Conservation (phyloP, 108 stramenopile genomes). For the Skeletonema costatum region DNA sequence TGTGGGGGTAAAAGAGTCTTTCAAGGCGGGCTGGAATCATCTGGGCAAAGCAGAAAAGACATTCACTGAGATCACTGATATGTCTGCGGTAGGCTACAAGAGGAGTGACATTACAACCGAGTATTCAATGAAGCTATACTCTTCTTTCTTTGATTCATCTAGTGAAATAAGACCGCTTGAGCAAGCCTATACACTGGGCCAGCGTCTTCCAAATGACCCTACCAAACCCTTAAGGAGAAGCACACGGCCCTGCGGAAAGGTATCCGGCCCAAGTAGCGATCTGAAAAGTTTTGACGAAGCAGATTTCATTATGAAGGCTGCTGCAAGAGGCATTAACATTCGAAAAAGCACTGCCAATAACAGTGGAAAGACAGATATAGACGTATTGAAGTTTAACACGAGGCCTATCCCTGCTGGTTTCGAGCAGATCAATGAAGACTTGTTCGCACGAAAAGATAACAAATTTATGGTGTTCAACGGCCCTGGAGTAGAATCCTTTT, state of each 20-base stretch:
- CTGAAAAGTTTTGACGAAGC: conserved; percentile 46
- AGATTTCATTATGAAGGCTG: conserved; percentile 43
- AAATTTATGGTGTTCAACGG: conserved; percentile 93
- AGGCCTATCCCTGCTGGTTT: conserved; percentile 63
- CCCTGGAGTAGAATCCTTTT: conserved; percentile 71
- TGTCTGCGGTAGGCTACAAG: conserved; percentile 46
- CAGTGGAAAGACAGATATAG: conserved; percentile 3
- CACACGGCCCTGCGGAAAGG: conserved; percentile 40
- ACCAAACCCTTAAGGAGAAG: conserved; percentile 42
- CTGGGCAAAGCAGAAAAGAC: conserved; percentile 58
- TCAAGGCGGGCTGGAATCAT: conserved; percentile 53
- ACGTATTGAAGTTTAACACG: conserved; percentile 54
- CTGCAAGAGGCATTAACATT: conserved; percentile 36
- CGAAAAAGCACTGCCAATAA: conserved; percentile 21
- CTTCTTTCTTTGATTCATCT: conserved; percentile 69
- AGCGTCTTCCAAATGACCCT: conserved; percentile 32
- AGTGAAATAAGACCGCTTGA: conserved; percentile 43
- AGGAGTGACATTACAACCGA: conserved; percentile 78
- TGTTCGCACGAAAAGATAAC: conserved; percentile 86
- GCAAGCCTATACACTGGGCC: conserved; percentile 36
- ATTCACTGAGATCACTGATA: conserved; percentile 70
- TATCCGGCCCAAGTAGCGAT: conserved; percentile 40
- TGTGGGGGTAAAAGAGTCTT: conserved; percentile 65
- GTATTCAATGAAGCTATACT: conserved; percentile 72
- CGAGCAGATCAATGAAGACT: conserved; percentile 88